Evolutionary conservation across 768 basidiomycete genomes (phyloP).

Genomic region (Rhizopogon rudus): DNA sequence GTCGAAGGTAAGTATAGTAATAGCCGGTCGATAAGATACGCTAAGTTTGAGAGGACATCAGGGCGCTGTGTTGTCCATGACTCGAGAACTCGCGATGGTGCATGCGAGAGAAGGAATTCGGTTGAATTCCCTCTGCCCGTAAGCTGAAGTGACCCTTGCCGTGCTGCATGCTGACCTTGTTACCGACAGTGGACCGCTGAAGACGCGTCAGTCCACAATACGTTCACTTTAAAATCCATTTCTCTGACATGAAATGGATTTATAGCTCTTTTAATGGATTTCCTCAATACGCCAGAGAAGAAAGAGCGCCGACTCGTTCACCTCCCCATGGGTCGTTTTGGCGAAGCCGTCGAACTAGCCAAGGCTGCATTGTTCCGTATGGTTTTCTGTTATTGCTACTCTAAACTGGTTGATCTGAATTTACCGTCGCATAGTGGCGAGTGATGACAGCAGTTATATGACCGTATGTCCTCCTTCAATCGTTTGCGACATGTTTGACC

Average conservation of each 20-base stretch:
- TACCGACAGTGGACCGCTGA: conserved; percentile 75
- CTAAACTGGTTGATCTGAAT: conserved; percentile 1
- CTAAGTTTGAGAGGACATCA: conserved; percentile 24
- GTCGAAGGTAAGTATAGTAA: conserved; percentile 60
- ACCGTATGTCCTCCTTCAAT: conserved; percentile 52
- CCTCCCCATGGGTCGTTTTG: conserved; percentile 95
- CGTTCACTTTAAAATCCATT: neutral
- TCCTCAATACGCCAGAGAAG: conserved; percentile 95
- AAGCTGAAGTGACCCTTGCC: conserved; percentile 26
- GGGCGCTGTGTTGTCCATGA: conserved; percentile 99
- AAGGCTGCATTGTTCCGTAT: conserved; percentile 88
- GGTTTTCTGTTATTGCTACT: conserved; percentile 29
- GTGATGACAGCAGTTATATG: conserved; percentile 94
- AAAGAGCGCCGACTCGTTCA: conserved; percentile 85
- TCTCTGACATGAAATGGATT: neutral
- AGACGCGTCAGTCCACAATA: conserved; percentile 65
- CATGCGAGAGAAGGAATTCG: conserved; percentile 98
- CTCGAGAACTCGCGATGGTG: conserved; percentile 94
- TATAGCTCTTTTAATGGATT: conserved; percentile 96
- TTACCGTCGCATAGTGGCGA: conserved; percentile 54
- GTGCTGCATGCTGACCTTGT: neutral
- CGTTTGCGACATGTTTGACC: conserved; percentile 4
- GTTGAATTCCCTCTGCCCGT: conserved; percentile 95
- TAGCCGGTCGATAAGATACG: neutral
- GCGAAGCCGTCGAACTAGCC: conserved; percentile 93